These are phyloP conservation scores for Epichloe sp. DNA, from an alignment of 2,329 filamentous ascomycete genomes.

Conservation along the genomic window DNA sequence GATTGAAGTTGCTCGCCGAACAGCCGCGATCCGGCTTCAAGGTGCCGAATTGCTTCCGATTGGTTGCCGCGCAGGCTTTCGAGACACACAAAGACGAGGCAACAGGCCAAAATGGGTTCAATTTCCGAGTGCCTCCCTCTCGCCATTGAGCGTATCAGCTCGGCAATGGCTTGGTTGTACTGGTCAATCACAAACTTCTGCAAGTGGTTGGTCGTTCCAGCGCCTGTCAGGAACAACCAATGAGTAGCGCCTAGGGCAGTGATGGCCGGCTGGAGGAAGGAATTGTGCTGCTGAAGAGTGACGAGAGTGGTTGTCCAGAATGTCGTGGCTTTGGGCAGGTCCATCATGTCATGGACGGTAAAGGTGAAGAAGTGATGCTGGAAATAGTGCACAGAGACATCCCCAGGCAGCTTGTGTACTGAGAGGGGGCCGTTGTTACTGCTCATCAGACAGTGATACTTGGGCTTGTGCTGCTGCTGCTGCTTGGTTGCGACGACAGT, in stretches of 20 bases:
- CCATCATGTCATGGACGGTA: slow-evolving; percentile 2
- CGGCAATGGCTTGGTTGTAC: slow-evolving; percentile 1
- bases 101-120: slow-evolving; percentile 1
- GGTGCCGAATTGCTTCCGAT: slow-evolving; percentile 1
- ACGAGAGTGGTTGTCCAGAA: slow-evolving; percentile 1
- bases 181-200: not conserved
- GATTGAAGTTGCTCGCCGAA: not conserved
- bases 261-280: slow-evolving; percentile 1
- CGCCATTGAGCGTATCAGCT: not conserved
- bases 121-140: not conserved
- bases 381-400: slow-evolving; percentile 1
- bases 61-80: slow-evolving; percentile 3
- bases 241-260: slow-evolving; percentile 1
- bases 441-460: not conserved
- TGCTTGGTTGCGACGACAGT: not conserved
- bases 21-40: slow-evolving; percentile 1
- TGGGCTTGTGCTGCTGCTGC: not conserved
- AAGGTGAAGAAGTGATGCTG: slow-evolving; percentile 3
- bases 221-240: not conserved
- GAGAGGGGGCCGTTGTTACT: not conserved
- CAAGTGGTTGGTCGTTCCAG: not conserved
- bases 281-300: not conserved
- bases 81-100: slow-evolving; percentile 1
- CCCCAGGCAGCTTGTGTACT: not conserved
- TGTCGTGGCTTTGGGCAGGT: not conserved